These are phyloP conservation scores for Marasmius fiardii DNA, from an alignment of 1,284 basidiomycete species.

Conservation along the genomic window DNA sequence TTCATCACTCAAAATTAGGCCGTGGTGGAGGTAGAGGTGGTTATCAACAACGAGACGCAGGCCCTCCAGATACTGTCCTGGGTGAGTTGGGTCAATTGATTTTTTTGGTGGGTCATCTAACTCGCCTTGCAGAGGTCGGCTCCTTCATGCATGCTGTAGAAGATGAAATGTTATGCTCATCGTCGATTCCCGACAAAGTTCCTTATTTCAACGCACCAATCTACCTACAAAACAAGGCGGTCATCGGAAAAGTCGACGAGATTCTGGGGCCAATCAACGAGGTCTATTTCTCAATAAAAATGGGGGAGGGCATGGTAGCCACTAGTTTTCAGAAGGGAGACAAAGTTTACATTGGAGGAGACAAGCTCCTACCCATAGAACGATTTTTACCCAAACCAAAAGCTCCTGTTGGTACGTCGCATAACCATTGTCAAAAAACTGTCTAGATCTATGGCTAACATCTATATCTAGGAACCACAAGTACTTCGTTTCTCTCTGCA, in stretches of 20 bases:
- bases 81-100: constrained; percentile 44
- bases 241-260: constrained; percentile 95
- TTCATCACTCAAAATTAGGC: constrained; percentile 21
- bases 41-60: constrained; percentile 69
- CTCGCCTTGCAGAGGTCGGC: constrained; percentile 67
- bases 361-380: constrained; percentile 96
- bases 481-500: constrained; percentile 29
- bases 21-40: constrained; percentile 63
- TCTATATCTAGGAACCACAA: constrained; percentile 41
- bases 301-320: constrained; percentile 95
- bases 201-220: constrained; percentile 99
- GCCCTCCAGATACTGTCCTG: constrained; percentile 83
- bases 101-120: constrained; percentile 5
- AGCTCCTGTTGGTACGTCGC: constrained; percentile 59
- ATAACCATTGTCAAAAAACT: constrained; percentile 11
- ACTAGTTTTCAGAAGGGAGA: constrained; percentile 96
- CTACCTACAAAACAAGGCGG: constrained; percentile 97
- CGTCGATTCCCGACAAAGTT: constrained; percentile 84
- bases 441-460: constrained; percentile 7
- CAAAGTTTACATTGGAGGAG: constrained; percentile 95
- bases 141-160: constrained; percentile 93
- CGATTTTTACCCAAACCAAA: constrained; percentile 98
- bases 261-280: constrained; percentile 98
- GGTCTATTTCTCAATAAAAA: constrained; percentile 98
- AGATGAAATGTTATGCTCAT: constrained; percentile 96